Percentiles rank a stretch among this genome's conserved stretches.
Conservation (phyloP, 805 yeast species). For the Candida endomychidarum region DNA sequence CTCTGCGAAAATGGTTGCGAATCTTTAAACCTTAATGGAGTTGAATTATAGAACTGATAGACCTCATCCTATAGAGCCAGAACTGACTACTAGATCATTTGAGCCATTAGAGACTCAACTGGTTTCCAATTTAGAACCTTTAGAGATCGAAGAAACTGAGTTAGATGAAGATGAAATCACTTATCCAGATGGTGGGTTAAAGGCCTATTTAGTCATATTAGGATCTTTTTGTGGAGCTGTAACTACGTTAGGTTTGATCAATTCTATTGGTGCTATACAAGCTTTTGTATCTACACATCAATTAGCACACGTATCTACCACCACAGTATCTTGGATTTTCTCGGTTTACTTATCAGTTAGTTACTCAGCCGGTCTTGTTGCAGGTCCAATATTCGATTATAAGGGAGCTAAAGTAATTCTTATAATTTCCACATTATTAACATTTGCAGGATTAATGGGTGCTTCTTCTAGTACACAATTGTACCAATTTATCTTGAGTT, state of each 20-base stretch:
- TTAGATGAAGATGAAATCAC: conserved; percentile 16
- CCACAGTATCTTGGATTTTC: conserved; percentile 64
- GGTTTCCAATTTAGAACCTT: not conserved
- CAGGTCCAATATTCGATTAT: conserved; percentile 64
- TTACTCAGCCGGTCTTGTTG: conserved; percentile 48
- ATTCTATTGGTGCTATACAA: conserved; percentile 62
- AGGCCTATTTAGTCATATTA: conserved; percentile 55
- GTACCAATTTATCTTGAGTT: conserved; percentile 62
- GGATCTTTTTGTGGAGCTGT: conserved; percentile 60
- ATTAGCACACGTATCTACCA: conserved; percentile 41
- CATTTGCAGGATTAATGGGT: conserved; percentile 53
- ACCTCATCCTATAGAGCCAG: not conserved
- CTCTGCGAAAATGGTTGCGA: not conserved
- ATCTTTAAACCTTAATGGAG: conserved; percentile 1
- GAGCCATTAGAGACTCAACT: not conserved
- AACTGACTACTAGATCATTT: not conserved
- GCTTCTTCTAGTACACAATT: conserved; percentile 53
- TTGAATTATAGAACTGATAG: conserved; percentile 5
- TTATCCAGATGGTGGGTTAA: conserved; percentile 59
- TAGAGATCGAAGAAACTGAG: not conserved
- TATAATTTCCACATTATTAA: conserved; percentile 40
- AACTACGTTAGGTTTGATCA: conserved; percentile 55
- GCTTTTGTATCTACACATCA: conserved; percentile 59
- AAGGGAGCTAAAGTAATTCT: conserved; percentile 53
- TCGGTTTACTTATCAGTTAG: conserved; percentile 53